Evolutionary conservation across 768 basidiomycete species (phyloP).

Genomic region (Hericium erinaceus): DNA sequence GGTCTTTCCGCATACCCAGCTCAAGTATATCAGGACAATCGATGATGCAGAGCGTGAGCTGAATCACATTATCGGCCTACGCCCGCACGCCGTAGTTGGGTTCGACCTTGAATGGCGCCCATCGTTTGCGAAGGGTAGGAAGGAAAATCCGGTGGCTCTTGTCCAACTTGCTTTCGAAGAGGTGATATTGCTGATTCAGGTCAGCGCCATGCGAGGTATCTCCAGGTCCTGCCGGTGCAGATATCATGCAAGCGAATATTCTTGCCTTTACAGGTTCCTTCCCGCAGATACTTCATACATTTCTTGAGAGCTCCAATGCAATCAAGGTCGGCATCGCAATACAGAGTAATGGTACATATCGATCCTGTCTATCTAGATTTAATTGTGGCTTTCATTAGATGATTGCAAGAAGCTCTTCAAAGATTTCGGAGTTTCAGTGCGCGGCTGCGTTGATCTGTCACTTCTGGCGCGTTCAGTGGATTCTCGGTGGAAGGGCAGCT

Average conservation of each 20-base stretch:
- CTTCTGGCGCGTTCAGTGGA: constrained; percentile 64
- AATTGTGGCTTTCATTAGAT: constrained; percentile 26
- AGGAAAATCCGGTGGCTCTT: constrained; percentile 62
- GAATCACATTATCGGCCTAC: background rate
- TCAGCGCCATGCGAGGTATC: constrained; percentile 47
- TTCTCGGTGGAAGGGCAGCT: constrained; percentile 62
- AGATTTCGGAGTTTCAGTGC: constrained; percentile 31
- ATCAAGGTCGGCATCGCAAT: constrained; percentile 69
- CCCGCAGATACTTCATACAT: constrained; percentile 29
- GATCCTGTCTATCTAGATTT: too few species aligned
- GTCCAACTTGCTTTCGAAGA: constrained; percentile 58
- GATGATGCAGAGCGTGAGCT: background rate
- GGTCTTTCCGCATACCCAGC: background rate
- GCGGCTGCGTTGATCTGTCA: constrained; percentile 58
- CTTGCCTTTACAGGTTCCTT: constrained; percentile 3
- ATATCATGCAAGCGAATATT: background rate
- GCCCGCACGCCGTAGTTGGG: constrained; percentile 30
- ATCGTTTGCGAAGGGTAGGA: constrained; percentile 37
- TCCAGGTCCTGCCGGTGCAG: background rate
- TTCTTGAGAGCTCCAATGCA: constrained; percentile 46
- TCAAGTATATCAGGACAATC: background rate
- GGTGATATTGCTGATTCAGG: constrained; percentile 53
- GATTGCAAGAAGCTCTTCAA: constrained; percentile 59
- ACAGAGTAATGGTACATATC: constrained; percentile 33
- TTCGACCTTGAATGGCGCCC: constrained; percentile 83